Evolutionary conservation across 495 filamentous ascomycete species (phyloP).

Genomic region (Usnea hakonensis): DNA sequence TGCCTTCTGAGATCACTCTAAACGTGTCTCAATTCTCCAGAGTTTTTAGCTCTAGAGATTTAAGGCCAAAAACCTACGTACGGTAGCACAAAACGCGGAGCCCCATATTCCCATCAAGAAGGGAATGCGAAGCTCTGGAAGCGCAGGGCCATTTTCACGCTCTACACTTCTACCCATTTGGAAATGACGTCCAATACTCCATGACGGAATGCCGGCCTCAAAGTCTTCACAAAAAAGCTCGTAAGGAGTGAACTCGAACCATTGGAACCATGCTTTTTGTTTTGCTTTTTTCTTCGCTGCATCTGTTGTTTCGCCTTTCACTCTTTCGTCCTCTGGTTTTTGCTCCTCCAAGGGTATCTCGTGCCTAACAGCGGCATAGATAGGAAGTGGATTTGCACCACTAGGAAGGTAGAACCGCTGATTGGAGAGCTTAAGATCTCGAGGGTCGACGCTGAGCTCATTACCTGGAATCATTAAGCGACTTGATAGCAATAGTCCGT

Average conservation of each 20-base stretch:
- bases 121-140: slow-evolving; percentile 76
- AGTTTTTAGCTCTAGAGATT: background rate
- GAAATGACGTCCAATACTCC: slow-evolving; percentile 83
- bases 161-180: slow-evolving; percentile 58
- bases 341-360: slow-evolving; percentile 69
- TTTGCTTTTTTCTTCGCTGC: slow-evolving; percentile 55
- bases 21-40: background rate
- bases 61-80: background rate
- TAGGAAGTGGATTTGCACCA: slow-evolving; percentile 79
- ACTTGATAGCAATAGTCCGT: slow-evolving; percentile 77
- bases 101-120: slow-evolving; percentile 88
- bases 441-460: slow-evolving; percentile 63
- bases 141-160: slow-evolving; percentile 48
- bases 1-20: background rate
- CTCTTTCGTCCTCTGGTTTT: slow-evolving; percentile 38
- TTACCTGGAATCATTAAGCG: slow-evolving; percentile 78
- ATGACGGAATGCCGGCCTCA: slow-evolving; percentile 84
- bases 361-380: slow-evolving; percentile 90
- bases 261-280: slow-evolving; percentile 87
- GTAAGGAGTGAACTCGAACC: slow-evolving; percentile 95
- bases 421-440: slow-evolving; percentile 81
- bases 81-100: slow-evolving; percentile 86
- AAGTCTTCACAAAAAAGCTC: slow-evolving; percentile 95
- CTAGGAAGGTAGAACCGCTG: slow-evolving; percentile 63
- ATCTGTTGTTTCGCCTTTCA: slow-evolving; percentile 31